A percentile compares a stretch with the other conserved stretches of the same genome.
phyloP scores from a whole-genome alignment of 2,329 filamentous ascomycete genomes.

The Aspergillus niger region DNA sequence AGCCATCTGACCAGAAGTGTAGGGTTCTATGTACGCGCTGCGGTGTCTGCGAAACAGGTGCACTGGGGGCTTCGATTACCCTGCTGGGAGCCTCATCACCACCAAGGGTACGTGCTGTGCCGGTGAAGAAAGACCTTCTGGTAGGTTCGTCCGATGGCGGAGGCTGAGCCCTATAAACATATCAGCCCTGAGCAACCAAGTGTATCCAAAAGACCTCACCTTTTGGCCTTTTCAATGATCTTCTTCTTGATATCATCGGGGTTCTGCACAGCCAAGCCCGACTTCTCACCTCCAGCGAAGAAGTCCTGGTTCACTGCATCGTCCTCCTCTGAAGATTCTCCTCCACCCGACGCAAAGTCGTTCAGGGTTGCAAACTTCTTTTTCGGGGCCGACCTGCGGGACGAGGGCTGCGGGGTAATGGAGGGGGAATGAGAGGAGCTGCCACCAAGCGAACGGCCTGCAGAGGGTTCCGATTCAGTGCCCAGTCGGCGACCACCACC shows the following conservation, averaged over 20 bases:
- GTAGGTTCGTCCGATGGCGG: conserved; percentile 47
- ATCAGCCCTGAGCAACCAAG: neutral
- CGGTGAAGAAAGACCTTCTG: conserved; percentile 55
- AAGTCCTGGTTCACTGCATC: conserved; percentile 58
- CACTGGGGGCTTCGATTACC: conserved; percentile 55
- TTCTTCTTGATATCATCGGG: conserved; percentile 58
- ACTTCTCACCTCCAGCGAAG: conserved; percentile 68
- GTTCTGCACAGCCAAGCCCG: conserved; percentile 67
- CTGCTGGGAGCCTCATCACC: conserved; percentile 64
- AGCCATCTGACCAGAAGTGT: conserved; percentile 67
- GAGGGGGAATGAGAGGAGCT: conserved; percentile 32
- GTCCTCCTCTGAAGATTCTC: conserved; percentile 52
- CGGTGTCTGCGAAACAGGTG: conserved; percentile 44
- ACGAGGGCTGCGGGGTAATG: conserved; percentile 33
- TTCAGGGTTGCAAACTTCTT: conserved; percentile 53
- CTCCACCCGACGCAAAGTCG: conserved; percentile 46
- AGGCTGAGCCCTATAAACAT: conserved; percentile 32
- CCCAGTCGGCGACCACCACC: conserved; percentile 29
- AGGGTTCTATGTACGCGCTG: conserved; percentile 60
- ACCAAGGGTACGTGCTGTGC: conserved; percentile 65
- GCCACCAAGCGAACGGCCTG: conserved; percentile 38
- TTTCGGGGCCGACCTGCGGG: conserved; percentile 33
- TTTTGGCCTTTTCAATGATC: conserved; percentile 51
- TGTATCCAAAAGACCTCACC: conserved; percentile 22
- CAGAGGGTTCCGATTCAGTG: conserved; percentile 25